Conservation (phyloP, 306 rosid genomes). For the Delonix regia region DNA sequence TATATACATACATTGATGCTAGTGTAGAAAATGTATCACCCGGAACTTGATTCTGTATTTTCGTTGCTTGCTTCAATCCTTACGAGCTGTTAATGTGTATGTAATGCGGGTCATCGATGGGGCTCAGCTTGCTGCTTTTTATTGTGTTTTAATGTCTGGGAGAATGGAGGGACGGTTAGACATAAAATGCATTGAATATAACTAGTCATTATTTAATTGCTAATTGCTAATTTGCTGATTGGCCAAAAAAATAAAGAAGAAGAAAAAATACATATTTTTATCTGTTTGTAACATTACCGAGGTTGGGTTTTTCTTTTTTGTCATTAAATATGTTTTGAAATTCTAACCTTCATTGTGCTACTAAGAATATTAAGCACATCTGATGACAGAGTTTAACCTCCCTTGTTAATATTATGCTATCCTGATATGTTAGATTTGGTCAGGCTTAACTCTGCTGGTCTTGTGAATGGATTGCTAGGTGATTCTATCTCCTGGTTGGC, state of each 20-base stretch:
- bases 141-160: constrained; percentile 4
- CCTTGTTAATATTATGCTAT: no score
- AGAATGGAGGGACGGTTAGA: constrained; percentile 18
- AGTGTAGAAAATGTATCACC: constrained; percentile 21
- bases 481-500: no score
- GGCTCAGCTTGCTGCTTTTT: constrained; percentile 8
- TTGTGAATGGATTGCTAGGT: background rate
- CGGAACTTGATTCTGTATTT: constrained; percentile 30
- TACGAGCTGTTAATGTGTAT: constrained; percentile 27
- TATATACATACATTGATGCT: constrained; percentile 39
- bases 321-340: no score
- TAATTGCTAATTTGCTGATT: no score
- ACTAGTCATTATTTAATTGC: no score
- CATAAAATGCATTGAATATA: no score
- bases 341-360: no score
- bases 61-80: constrained; percentile 28
- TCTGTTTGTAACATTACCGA: no score
- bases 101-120: constrained; percentile 25
- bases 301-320: no score
- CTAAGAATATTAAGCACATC: no score
- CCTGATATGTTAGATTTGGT: background rate
- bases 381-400: background rate
- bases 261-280: no score
- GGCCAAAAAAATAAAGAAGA: no score
- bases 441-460: background rate